Evolutionary conservation across 1,284 basidiomycete species (phyloP).

Genomic region (Fomes fomentarius): DNA sequence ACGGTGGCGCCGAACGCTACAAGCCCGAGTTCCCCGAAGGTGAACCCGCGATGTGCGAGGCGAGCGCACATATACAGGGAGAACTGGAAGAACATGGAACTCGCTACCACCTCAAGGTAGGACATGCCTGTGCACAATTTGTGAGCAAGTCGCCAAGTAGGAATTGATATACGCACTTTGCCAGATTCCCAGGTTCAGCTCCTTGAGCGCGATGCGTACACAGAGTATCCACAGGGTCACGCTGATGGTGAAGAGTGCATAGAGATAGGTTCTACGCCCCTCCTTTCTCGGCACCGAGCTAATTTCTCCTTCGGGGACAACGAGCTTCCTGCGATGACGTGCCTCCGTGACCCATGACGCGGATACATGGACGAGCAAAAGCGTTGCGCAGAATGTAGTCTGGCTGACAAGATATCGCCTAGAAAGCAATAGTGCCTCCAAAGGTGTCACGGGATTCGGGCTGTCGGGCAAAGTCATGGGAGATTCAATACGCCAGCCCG

Average conservation of each 20-base stretch:
- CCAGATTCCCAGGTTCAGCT: constrained; percentile 59
- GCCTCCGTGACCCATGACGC: constrained; percentile 76
- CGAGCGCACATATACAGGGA: constrained; percentile 89
- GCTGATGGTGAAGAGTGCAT: constrained; percentile 60
- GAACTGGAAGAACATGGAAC: constrained; percentile 88
- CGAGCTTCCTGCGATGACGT: constrained; percentile 44
- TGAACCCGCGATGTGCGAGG: constrained; percentile 91
- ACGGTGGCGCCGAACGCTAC: constrained; percentile 89
- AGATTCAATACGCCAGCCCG: constrained; percentile 77
- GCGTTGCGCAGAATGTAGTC: constrained; percentile 77
- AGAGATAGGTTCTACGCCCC: constrained; percentile 59
- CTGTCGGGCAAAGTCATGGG: constrained; percentile 53
- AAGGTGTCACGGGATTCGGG: constrained; percentile 43
- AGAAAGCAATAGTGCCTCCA: constrained; percentile 69
- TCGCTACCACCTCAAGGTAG: constrained; percentile 76
- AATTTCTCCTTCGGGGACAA: constrained; percentile 63
- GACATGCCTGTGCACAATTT: constrained; percentile 61
- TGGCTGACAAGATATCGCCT: constrained; percentile 79
- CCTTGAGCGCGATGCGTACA: constrained; percentile 49
- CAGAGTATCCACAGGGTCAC: constrained; percentile 52
- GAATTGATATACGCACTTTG: constrained; percentile 49
- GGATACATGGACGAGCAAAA: constrained; percentile 77
- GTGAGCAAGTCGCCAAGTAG: constrained; percentile 2
- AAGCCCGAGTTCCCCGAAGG: constrained; percentile 90
- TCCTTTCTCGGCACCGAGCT: constrained; percentile 79